phyloP scores from a whole-genome alignment of 2,329 filamentous ascomycete genomes.

The Aciculosporium take region DNA sequence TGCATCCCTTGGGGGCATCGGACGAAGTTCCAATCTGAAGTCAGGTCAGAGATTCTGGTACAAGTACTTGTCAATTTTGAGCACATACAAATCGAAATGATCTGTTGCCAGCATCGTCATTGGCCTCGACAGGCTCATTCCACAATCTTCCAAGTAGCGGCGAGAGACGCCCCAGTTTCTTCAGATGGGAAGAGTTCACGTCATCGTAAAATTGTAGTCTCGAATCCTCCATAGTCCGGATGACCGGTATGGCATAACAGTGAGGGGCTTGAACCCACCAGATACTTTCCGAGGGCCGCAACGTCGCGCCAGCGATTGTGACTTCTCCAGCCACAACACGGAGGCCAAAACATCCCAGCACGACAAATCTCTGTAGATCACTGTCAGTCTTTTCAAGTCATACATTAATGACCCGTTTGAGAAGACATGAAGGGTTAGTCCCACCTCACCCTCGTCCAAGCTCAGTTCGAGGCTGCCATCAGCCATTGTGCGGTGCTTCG shows the following conservation, averaged over 20 bases:
- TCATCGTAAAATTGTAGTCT: constrained; percentile 42
- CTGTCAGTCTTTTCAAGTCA: not conserved
- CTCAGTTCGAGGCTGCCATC: constrained; percentile 28
- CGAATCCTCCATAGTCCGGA: constrained; percentile 38
- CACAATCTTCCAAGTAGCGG: constrained; percentile 55
- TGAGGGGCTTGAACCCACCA: constrained; percentile 51
- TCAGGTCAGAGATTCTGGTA: constrained; percentile 1
- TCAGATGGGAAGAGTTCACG: constrained; percentile 32
- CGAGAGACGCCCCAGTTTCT: constrained; percentile 43
- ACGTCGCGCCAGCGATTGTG: constrained; percentile 49
- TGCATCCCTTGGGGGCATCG: constrained; percentile 33
- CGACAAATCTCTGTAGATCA: constrained; percentile 37
- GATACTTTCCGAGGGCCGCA: constrained; percentile 32
- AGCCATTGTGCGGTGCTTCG: constrained; percentile 26
- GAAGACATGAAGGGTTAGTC: constrained; percentile 8
- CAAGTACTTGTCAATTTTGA: constrained; percentile 9
- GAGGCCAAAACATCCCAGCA: constrained; percentile 56
- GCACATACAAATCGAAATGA: constrained; percentile 37
- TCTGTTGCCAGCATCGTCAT: constrained; percentile 10
- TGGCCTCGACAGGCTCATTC: constrained; percentile 29
- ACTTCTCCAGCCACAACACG: constrained; percentile 46
- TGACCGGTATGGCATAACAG: constrained; percentile 55
- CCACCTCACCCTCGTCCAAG: constrained; percentile 35
- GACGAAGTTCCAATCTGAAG: constrained; percentile 37
- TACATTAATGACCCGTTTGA: constrained; percentile 9